A percentile compares a stretch with the other conserved stretches of the same genome.
Conservation (phyloP, 2,329 filamentous ascomycete species). For the Gnomoniopsis smithogilvyi region DNA sequence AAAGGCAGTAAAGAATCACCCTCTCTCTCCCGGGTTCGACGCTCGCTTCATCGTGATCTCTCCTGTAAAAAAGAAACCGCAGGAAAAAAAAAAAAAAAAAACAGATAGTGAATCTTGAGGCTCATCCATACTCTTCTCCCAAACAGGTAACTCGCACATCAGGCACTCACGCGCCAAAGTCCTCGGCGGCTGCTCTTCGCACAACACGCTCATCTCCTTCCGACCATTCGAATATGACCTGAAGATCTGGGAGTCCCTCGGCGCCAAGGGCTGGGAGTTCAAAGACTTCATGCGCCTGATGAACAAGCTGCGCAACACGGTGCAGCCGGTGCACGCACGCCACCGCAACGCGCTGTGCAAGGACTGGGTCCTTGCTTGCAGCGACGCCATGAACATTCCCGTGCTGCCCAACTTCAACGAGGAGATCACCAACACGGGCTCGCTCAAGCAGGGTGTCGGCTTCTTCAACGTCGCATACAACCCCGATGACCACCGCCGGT, state of each 20-base stretch:
- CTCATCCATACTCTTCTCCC: conserved; percentile 7
- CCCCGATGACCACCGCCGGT: conserved; percentile 79
- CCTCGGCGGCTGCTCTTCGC: conserved; percentile 85
- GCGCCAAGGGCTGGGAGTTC: conserved; percentile 84
- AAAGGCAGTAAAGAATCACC: neutral
- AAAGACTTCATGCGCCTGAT: conserved; percentile 77
- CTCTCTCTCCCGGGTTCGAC: neutral
- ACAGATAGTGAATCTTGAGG: neutral
- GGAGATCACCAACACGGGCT: conserved; percentile 71
- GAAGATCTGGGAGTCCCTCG: conserved; percentile 77
- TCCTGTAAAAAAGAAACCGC: too few species aligned
- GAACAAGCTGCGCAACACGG: conserved; percentile 83
- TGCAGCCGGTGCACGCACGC: conserved; percentile 80
- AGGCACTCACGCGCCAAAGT: conserved; percentile 91
- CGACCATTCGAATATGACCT: conserved; percentile 87
- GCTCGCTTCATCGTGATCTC: neutral
- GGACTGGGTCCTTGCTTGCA: conserved; percentile 84
- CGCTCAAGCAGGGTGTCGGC: conserved; percentile 72
- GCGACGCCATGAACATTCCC: conserved; percentile 74
- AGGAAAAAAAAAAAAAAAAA: neutral
- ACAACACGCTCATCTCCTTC: conserved; percentile 94
- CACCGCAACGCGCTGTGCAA: conserved; percentile 89
- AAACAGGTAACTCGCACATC: conserved; percentile 80
- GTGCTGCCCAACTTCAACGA: conserved; percentile 83
- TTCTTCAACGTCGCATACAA: conserved; percentile 94